Evolutionary conservation across 371 early-diverging fungal genomes (phyloP).

Genomic region (Mucor lusitanicus): DNA sequence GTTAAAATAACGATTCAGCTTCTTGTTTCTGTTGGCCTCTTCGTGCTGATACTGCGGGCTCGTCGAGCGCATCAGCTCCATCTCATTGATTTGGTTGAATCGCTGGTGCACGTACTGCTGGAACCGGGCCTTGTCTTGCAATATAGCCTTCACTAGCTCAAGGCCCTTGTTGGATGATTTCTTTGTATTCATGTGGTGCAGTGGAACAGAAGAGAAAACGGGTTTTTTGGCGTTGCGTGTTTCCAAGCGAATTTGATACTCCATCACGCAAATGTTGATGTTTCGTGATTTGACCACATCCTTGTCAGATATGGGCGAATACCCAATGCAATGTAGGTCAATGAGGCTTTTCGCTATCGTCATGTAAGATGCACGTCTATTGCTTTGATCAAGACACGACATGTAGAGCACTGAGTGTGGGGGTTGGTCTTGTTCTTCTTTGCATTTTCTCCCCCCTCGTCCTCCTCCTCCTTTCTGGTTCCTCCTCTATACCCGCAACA

Average conservation of each 20-base stretch:
- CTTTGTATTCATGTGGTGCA: background rate
- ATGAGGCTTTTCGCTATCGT: background rate
- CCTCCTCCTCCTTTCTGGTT: background rate
- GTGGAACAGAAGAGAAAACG: background rate
- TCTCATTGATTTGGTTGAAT: slow-evolving; percentile 4
- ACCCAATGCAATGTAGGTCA: background rate
- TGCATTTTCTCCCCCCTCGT: background rate
- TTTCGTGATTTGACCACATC: background rate
- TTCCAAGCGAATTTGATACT: background rate
- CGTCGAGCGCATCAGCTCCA: background rate
- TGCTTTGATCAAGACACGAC: background rate
- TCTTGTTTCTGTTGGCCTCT: slow-evolving; percentile 9
- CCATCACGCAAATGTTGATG: background rate
- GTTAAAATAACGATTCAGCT: slow-evolving; percentile 49
- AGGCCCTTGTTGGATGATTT: background rate
- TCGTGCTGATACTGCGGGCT: background rate
- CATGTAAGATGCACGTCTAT: background rate
- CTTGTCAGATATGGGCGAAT: background rate
- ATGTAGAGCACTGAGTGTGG: background rate
- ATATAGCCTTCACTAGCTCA: background rate
- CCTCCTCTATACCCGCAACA: background rate
- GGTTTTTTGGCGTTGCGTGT: background rate
- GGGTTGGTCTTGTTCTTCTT: background rate
- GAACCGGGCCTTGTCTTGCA: background rate
- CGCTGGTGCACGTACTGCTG: slow-evolving; percentile 6